These are phyloP conservation scores for Coniophora puteana DNA, from an alignment of 1,284 basidiomycete genomes.

Conservation along the genomic window DNA sequence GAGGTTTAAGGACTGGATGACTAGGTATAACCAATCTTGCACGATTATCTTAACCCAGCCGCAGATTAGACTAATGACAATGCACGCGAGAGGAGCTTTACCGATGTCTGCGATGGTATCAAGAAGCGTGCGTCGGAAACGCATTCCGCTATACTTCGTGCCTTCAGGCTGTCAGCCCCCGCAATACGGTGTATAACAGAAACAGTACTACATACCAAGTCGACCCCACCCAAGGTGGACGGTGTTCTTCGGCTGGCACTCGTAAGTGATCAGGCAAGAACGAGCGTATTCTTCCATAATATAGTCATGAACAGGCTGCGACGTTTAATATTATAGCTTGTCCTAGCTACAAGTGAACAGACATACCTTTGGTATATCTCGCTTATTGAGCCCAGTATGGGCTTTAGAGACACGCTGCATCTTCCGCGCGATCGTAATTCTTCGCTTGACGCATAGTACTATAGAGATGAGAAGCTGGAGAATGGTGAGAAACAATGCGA, in stretches of 20 bases:
- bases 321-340: too few relatives aligned
- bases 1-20: conserved; percentile 56
- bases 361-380: conserved; percentile 73
- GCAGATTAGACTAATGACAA: not conserved
- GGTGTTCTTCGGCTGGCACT: conserved; percentile 69
- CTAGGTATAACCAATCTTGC: conserved; percentile 63
- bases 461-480: conserved; percentile 50
- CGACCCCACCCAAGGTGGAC: conserved; percentile 80
- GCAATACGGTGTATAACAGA: not conserved
- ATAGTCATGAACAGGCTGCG: conserved; percentile 71
- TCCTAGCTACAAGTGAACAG: too few relatives aligned
- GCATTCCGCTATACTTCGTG: conserved; percentile 52
- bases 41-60: conserved; percentile 58
- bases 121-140: conserved; percentile 61
- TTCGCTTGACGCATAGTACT: conserved; percentile 60
- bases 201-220: conserved; percentile 47
- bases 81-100: conserved; percentile 27
- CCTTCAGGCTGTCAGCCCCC: conserved; percentile 31
- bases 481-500: not conserved
- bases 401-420: conserved; percentile 71
- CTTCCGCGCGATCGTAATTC: conserved; percentile 57
- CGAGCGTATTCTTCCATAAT: conserved; percentile 78
- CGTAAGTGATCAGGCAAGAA: conserved; percentile 71
- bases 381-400: conserved; percentile 54
- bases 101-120: conserved; percentile 67